These are phyloP conservation scores for Fraxinus nigra DNA, from an alignment of 305 asterid genomes.

Conservation along the genomic window DNA sequence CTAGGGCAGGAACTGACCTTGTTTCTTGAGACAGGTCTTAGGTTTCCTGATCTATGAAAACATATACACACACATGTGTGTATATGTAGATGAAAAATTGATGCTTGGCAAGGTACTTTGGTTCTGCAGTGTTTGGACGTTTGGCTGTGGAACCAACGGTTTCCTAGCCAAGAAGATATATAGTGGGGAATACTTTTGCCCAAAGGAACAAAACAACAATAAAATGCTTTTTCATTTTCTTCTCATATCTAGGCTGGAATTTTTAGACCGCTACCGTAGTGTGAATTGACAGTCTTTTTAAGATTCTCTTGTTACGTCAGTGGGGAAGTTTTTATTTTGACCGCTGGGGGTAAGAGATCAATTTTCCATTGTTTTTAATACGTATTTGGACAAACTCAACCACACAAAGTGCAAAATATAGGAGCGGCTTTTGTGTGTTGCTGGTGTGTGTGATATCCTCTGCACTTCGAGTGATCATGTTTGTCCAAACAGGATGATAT, in stretches of 20 bases:
- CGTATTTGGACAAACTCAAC: neutral
- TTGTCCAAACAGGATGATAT: neutral
- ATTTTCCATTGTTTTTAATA: neutral
- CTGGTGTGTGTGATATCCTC: neutral
- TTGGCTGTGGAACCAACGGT: neutral
- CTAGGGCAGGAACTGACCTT: slow-evolving; percentile 27
- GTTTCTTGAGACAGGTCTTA: slow-evolving; percentile 31
- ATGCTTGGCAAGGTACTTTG: slow-evolving; percentile 3
- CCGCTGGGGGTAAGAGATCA: neutral
- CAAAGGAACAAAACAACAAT: neutral
- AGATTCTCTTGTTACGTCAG: neutral
- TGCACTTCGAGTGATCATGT: neutral
- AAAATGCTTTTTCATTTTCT: neutral
- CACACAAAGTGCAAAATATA: neutral
- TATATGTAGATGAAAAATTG: neutral
- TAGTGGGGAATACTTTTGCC: slow-evolving; percentile 5
- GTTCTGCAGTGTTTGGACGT: neutral
- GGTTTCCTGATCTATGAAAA: slow-evolving; percentile 28
- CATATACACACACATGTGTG: neutral
- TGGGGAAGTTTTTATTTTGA: neutral
- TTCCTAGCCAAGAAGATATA: neutral
- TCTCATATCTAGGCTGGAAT: neutral
- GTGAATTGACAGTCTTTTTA: neutral
- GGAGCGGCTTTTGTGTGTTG: neutral
- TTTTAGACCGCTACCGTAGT: neutral